Percentiles rank a stretch among this genome's conserved stretches.
Conservation (phyloP, 805 yeast species). For the Limtongozyma cylindracea region DNA sequence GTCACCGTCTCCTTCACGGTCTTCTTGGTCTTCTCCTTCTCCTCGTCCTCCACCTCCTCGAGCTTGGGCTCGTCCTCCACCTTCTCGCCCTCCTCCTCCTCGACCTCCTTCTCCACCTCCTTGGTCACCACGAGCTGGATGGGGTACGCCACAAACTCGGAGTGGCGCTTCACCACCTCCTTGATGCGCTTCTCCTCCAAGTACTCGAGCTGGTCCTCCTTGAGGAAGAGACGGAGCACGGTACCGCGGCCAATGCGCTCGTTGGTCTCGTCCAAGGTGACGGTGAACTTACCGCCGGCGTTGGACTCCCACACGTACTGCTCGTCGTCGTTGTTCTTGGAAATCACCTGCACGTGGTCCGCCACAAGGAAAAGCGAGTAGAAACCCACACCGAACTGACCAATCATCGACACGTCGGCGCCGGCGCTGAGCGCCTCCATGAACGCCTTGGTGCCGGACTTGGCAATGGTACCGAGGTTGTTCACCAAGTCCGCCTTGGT, state of each 20-base stretch:
- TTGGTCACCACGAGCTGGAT: constrained; percentile 93
- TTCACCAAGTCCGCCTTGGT: constrained; percentile 97
- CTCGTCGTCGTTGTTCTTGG: constrained; percentile 97
- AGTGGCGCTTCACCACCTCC: constrained; percentile 98
- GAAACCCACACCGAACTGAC: constrained; percentile 99
- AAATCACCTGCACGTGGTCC: constrained; percentile 93
- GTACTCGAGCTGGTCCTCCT: constrained; percentile 97
- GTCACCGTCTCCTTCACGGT: constrained; percentile 81
- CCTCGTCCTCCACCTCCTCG: constrained; percentile 38
- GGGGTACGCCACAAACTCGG: constrained; percentile 98
- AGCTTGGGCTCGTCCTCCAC: constrained; percentile 58
- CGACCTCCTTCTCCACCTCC: constrained; percentile 96
- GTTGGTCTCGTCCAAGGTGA: constrained; percentile 69
- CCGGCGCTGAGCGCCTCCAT: constrained; percentile 99
- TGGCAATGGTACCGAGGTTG: constrained; percentile 99
- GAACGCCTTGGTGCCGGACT: constrained; percentile 98
- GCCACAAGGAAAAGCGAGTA: constrained; percentile 98
- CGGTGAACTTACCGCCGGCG: constrained; percentile 98
- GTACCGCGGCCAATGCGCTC: constrained; percentile 91
- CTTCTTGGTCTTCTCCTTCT: constrained; percentile 45
- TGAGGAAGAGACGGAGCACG: constrained; percentile 79
- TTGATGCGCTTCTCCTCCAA: constrained; percentile 98
- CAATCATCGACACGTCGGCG: constrained; percentile 99
- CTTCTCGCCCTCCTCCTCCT: constrained; percentile 45
- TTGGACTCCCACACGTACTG: constrained; percentile 99